Evolutionary conservation across 73 alveolate genomes (phyloP), one percentile per base, ranked within the genome.

Genomic region (Paramecium sonneborni): DNA sequence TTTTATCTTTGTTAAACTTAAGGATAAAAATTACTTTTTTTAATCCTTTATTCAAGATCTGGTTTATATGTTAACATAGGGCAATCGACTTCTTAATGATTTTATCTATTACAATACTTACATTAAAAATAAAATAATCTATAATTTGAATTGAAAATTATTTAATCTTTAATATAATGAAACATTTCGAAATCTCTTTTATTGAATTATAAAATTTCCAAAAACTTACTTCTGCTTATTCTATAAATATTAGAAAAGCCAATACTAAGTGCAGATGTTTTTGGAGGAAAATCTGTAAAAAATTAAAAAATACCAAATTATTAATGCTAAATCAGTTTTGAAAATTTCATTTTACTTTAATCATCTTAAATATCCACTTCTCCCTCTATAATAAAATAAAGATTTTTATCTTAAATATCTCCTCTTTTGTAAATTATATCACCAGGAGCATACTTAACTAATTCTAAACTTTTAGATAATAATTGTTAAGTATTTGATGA

Each of bases 371-470:
- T 38, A 38, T 62, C 43, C 10, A 88, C 74, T 43, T 88, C 91
- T 24, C 94, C 94, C 23, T 88, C 88, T 39, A 56, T 41, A 0
- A 88, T 26, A 28, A 88, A 88, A 48, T 88, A 88, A 30, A 88
- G 76, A 32, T 88, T 43, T 44, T 88, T 18, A 39, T 88, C 90
- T 37, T 68, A 23, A 1, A 14, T 23, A 48, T 88, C 94, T 23
- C 85, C 90, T 70, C 48, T 55, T 69, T 70, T 44, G 41, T 69
- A 88, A 69, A 88, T 68, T 6, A 70, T n/a, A 28, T 88, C 94
- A 9, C 87, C 91, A 1, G 94, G 94, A 15, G 94, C 48, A 67
- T 11, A 88, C 20, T 69, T 68, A 10, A 68, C 38, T 15, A 56
- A 38, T 68, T 70, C 87, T 23, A 88, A 37, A 26, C 34, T 38